Base-by-base conservation (phyloP, 306 rosid genomes). In the Medicago lupulina region DNA sequence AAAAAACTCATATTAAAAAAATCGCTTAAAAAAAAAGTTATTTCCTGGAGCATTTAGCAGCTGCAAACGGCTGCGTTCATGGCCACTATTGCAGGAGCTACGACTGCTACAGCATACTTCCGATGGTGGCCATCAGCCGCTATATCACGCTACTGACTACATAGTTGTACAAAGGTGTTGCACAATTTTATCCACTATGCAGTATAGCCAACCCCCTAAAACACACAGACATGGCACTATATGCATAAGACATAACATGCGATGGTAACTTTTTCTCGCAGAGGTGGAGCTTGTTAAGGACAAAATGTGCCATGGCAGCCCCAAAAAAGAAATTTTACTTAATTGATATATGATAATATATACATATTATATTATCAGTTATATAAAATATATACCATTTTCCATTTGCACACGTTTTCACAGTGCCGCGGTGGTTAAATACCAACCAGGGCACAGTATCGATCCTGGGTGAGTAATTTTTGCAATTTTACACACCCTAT, bases 241-340 rank as follows among this genome's bases (percentile, higher is more conserved):
- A 40, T 17, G 36, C 41, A 34, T 14, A 36, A 44, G 59, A 68
- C 21, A 23, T 46, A 28, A 58, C 28, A 16, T 31, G 73, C 44
- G 51, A 76, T 40, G 67, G 23, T 51, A 39, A 76, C 19, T 74
- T 62, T 53, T 53, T 28, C 59, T 53, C 59, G 17, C 59, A 53
- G 12, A 41, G 47, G 47, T 12, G 4, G 2, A 41, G 28, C 46
- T 41, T 41, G 13, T 8, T 14, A 16, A 17, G 5, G 54, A 15
- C 54, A 49, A 6, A 16, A 49, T 8, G 18, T 49, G 18, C 54
- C 54, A 49, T 49, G 18, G 7, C 18, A 15, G 7, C 6, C 17
- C 16, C 15, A 49, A 49, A 13, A 15, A 13, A 13, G 1, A 28
- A 28, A 28, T 28, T 28, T 28, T 46, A 1, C 54, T 49, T 1